phyloP scores from a whole-genome alignment of 2,329 filamentous ascomycete genomes.

The Xenoacremonium recifei region DNA sequence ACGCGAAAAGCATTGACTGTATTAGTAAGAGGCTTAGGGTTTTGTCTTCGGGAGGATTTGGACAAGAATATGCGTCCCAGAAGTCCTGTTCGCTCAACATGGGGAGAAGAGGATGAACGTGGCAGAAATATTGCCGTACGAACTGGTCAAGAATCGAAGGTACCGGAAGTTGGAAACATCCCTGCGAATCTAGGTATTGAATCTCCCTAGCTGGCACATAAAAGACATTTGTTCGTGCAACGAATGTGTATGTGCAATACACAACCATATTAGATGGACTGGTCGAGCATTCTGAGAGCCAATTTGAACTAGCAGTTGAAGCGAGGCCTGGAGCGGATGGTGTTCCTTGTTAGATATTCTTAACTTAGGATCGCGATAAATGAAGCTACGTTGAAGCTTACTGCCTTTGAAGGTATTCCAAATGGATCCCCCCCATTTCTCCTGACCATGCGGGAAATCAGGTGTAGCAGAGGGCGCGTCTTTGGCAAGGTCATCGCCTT shows the following conservation, averaged over 20 bases:
- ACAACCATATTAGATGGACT: too few relatives aligned
- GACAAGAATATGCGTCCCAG: too few relatives aligned
- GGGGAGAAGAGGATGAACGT: background rate
- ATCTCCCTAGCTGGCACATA: background rate
- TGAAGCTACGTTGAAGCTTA: too few relatives aligned
- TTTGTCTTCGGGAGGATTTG: background rate
- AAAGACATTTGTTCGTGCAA: background rate
- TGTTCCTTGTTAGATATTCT: background rate
- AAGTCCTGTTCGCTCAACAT: background rate
- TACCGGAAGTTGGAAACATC: background rate
- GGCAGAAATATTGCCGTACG: background rate
- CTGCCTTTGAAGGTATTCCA: too few relatives aligned
- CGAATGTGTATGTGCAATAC: background rate
- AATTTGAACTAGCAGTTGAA: background rate
- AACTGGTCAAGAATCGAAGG: background rate
- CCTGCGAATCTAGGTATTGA: background rate
- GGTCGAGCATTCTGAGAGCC: too few relatives aligned
- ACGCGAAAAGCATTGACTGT: background rate
- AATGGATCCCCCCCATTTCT: too few relatives aligned
- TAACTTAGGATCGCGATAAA: too few relatives aligned
- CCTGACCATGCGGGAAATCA: too few relatives aligned
- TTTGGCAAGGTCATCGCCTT: too few relatives aligned
- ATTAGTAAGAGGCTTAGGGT: background rate
- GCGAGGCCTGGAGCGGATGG: background rate
- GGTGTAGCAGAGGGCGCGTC: too few relatives aligned